A percentile compares a stretch with the other conserved stretches of the same genome.
These are phyloP conservation scores for Yamadazyma insecticola DNA, from an alignment of 805 yeast species.

Conservation along the genomic window DNA sequence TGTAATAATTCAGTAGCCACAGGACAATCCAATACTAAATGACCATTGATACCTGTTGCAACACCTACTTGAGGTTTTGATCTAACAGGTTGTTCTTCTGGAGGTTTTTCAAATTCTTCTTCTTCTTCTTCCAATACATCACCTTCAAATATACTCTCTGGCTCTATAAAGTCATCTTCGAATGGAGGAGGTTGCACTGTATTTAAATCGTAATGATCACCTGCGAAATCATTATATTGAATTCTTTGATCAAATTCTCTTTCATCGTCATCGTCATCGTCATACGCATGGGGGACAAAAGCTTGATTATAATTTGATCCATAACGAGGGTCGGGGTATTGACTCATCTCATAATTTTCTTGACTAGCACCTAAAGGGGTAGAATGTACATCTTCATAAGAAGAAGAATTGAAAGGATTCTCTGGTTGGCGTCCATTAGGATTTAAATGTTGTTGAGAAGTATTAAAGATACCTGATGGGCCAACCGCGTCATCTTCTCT, in stretches of 20 bases:
- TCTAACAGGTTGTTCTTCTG: constrained; percentile 26
- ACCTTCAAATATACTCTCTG: too few species aligned
- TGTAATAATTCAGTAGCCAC: constrained; percentile 39
- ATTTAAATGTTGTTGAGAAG: constrained; percentile 15
- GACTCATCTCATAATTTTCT: constrained; percentile 17
- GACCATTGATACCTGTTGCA: constrained; percentile 38
- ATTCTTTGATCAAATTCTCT: constrained; percentile 35
- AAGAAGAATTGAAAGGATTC: constrained; percentile 13
- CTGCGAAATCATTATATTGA: constrained; percentile 35
- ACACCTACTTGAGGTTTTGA: constrained; percentile 30
- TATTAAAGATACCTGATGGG: constrained; percentile 24
- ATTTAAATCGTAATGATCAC: constrained; percentile 39
- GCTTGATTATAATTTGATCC: constrained; percentile 25
- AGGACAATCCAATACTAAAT: constrained; percentile 45
- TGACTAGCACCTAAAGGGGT: constrained; percentile 1
- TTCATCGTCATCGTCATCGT: constrained; percentile 37
- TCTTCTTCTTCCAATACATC: constrained; percentile 21
- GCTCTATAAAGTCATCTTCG: constrained; percentile 15
- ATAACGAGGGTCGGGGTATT: constrained; percentile 15
- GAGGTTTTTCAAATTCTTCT: constrained; percentile 27
- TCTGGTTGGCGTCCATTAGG: constrained; percentile 12
- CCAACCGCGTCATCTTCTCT: constrained; percentile 13
- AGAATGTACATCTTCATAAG: constrained; percentile 8
- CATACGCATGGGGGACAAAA: constrained; percentile 41
- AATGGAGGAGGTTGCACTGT: constrained; percentile 16